A percentile compares a stretch with the other conserved stretches of the same genome.
These are phyloP conservation scores for Oxyria digyna DNA, from an alignment of 148 eudicot genomes.

Conservation along the genomic window DNA sequence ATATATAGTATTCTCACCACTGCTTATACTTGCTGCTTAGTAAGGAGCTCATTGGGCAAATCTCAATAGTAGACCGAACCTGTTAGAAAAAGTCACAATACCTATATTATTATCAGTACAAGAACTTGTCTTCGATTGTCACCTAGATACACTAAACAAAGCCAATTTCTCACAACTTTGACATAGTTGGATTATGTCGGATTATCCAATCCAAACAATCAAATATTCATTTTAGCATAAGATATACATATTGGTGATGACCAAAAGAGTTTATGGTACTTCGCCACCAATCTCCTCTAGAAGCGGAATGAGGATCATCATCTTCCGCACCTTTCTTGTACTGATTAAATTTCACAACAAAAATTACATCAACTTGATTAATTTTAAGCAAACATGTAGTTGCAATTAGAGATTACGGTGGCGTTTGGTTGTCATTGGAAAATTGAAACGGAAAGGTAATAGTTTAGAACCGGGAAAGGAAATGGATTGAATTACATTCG, in stretches of 20 bases:
- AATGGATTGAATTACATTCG: no score
- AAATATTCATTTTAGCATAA: neutral
- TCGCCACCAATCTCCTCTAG: constrained; percentile 68
- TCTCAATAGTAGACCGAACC: neutral
- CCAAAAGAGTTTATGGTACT: constrained; percentile 18
- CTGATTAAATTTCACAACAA: constrained; percentile 13
- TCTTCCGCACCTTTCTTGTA: constrained; percentile 33
- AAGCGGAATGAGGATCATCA: constrained; percentile 28
- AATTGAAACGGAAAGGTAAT: no score
- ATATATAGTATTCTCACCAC: neutral
- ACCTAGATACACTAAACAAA: neutral
- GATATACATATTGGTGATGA: no score
- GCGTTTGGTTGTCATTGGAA: no score
- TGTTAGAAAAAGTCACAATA: neutral
- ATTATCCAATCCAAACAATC: neutral
- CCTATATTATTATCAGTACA: neutral
- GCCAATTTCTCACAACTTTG: neutral
- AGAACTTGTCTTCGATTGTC: neutral
- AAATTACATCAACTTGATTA: neutral
- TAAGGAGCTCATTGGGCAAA: neutral
- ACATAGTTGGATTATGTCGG: neutral
- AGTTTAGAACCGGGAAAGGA: no score
- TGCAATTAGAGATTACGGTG: no score
- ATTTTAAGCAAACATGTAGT: no score
- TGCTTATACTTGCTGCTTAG: neutral